Base-by-base conservation (phyloP, 2,329 filamentous ascomycete species). In the Diaporthe aspalathi region DNA sequence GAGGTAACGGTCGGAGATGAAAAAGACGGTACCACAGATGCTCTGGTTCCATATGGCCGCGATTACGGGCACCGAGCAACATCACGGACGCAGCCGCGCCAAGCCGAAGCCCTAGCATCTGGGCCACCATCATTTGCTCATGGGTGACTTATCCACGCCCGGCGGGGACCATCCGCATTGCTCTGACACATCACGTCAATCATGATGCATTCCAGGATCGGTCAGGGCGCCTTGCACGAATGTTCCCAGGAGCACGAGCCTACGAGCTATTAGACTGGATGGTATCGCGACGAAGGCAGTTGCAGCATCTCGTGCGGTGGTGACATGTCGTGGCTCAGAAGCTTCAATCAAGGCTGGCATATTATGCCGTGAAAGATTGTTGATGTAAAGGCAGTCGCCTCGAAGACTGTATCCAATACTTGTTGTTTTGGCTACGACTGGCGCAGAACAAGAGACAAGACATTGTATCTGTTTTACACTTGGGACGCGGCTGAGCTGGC, bases 21-120 rank as follows among this genome's bases (percentile, higher is more conserved):
- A 75, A 0, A 88, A n/a, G 77, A 8, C 83, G 83, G 67, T 81
- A 84, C 86, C 85, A 88, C 73, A 86, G 76, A 49, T 79, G 77
- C 43, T 79, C 78, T 0, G 81, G 78, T 24, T 81, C 74, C 4
- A 82, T 75, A n/a, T 75, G 70, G 3, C 56, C 60, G 22, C 74
- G 74, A 0, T 77, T 80, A 7, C 76, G 67, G 9, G 75, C 53
- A 1, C 80, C 76, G 32, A 81, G 72, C 7, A 78, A 22, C 43
- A 76, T 77, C 38, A 76, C 32, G 14, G 74, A 69, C n/a, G 74
- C 67, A 11, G 72, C 69, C 2, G 73, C 45, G n/a, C n/a, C 40
- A 11, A 70, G 56, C 49, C 74, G 68, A 22, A 74, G 50, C 27
- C 74, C 65, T 50, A 74, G 60, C 32, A 73, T 65, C 67, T 77